Evolutionary conservation across 1,284 basidiomycete species (phyloP), one percentile per base, ranked within the genome.

Genomic region (Phellopilus nigrolimitatus): DNA sequence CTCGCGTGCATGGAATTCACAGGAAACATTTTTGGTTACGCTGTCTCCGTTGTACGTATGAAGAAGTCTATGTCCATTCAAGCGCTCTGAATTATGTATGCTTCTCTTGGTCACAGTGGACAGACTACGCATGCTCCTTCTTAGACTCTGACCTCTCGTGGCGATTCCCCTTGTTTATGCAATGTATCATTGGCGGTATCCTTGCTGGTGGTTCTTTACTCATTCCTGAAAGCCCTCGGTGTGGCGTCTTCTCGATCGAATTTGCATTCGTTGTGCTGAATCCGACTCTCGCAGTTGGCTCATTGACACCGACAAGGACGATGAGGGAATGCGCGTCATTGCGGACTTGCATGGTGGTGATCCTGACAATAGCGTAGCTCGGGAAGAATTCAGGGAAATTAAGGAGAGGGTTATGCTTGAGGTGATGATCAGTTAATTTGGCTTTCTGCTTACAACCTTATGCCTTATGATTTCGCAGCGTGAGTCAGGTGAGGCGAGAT

Each of bases 1-100:
- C 73, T 97, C 44, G 95, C 94, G 3, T 97, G 93, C 62, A 94
- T 98, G 78, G 95, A 98, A 64, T 99, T 98, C 66, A 97, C 95
- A 0, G 88, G 85, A 49, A 93, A 94, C 64, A 88, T 98, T 60
- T 74, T 93, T 54, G 95, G 95, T 42, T 99, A 99, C 66, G 87
- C 93, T n/a, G 83, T 83, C 52, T 95, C 91, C 15, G 93, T 98
- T 56, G 91, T 93, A 71, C 57, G 88, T 74, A n/a, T 22, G 4
- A 22, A 5, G 2, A 12, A 21, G 17, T 17, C n/a, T 47, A 56
- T 54, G 48, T 52, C 48, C 10, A 10, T 28, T 34, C 44, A 4
- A 19, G n/a, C n/a, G n/a, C n/a, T 39, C 17, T 21, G 7, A 33
- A 22, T 27, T 13, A 42, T 21, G 8, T 9, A 22, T 36, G 3